Evolutionary conservation across 768 basidiomycete genomes (phyloP), one percentile per base, ranked within the genome.

Genomic region (Russula sp.): DNA sequence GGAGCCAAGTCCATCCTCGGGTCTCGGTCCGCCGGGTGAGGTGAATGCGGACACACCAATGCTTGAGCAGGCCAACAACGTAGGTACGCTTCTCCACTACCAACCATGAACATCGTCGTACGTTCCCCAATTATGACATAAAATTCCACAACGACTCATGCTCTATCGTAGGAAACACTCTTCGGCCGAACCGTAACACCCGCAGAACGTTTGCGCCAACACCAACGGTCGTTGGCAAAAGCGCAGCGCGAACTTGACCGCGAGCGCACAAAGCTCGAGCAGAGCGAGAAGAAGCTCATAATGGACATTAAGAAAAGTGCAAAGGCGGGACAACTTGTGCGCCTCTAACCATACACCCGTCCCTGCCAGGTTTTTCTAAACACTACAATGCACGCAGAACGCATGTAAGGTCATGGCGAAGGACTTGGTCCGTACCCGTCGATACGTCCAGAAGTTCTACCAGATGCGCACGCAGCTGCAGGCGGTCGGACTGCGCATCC

Each of bases 381-480:
- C 31, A 40, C 4, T 6, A 14, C 27, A 10, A 5, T 27, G 7
- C 10, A 4, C 45, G 63, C 75, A 98, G 96, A 94, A 93, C 73
- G 94, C 96, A 22, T 98, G 95, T 80, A 98, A 98, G 81, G 90
- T 98, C 67, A 97, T 98, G 89, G 97, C 97, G 31, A 98, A 97
- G 75, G 97, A 99, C 73, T 88, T 99, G 61, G 94, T 98, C 66
- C 85, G 97, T 67, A 98, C 96, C 11, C 82, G 97, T 54, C 84
- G 91, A 71, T 98, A 99, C 73, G 81, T 94, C 31, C 94, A 98
- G 77, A 98, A 98, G 74, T 99, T 99, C 80, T 91, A 97, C 73
- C 93, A 95, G 73, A 98, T 99, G 96, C 85, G 92, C 61, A 98
- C 97, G 2, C 97, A 98, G 72, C 82, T 99, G 1, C 97, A 99